These are phyloP conservation scores for Luffa aegyptiaca DNA, from an alignment of 306 rosid species.

Conservation along the genomic window DNA sequence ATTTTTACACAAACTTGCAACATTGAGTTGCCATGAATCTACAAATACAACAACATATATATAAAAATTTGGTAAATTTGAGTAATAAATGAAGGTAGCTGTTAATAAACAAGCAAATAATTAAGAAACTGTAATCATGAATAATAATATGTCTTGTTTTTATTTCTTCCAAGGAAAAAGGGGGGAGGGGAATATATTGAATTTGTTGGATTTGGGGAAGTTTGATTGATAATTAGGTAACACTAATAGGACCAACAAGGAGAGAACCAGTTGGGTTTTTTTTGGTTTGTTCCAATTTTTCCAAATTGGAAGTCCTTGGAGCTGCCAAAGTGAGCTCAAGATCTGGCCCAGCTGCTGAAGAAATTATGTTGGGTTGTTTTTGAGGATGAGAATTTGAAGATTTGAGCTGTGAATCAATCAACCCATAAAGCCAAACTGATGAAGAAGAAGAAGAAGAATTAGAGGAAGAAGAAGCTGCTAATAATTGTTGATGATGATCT, in stretches of 20 bases:
- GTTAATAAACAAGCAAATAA: not conserved
- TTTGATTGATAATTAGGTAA: not conserved
- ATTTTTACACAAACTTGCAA: not conserved
- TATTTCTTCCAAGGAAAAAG: not conserved
- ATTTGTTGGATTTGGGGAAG: not conserved
- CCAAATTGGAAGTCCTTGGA: slow-evolving; percentile 20
- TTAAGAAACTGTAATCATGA: not conserved
- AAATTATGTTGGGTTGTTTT: slow-evolving; percentile 6
- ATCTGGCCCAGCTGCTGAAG: slow-evolving; percentile 19
- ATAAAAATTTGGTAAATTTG: not conserved
- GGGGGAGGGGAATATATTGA: not conserved
- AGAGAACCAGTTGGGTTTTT: slow-evolving; percentile 25
- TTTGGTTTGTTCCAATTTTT: slow-evolving; percentile 31
- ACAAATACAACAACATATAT: not conserved
- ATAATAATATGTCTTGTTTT: not conserved
- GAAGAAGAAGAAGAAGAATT: not conserved
- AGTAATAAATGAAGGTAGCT: not conserved
- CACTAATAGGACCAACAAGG: slow-evolving; percentile 38
- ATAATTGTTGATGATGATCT: not conserved
- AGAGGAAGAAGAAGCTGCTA: not conserved
- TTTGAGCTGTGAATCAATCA: slow-evolving; percentile 26
- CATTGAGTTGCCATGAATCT: not conserved
- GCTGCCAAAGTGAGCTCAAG: slow-evolving; percentile 73
- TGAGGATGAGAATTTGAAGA: not conserved
- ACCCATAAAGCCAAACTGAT: slow-evolving; percentile 26